Evolutionary conservation across 2,329 filamentous ascomycete species (phyloP), one percentile per base, ranked within the genome.

Genomic region (Geosmithia putterillii): DNA sequence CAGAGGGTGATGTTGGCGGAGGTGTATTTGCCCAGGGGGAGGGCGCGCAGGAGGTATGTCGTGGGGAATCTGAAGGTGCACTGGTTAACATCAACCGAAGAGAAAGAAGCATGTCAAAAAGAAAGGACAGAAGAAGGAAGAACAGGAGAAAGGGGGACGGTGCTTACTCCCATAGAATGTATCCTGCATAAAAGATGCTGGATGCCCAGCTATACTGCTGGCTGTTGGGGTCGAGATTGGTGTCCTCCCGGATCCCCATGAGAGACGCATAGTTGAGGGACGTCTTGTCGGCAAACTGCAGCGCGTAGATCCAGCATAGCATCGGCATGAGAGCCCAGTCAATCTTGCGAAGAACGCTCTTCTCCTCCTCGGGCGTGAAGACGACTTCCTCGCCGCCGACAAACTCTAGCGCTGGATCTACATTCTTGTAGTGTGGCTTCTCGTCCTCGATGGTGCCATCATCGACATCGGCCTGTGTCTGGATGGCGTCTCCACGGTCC

Each of bases 11-110:
- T 54, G 44, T 61, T 62, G 9, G 51, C 50, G 0, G 60, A 60
- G 4, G 62, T 52, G 43, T 59, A 60, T 36, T 60, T 62, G 38
- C 51, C 60, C 5, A 62, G 46, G n/a, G 58, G 59, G 5, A 60
- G 51, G 42, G 51, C 41, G 47, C 57, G 54, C 35, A 62, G 47
- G 22, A 58, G 43, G 42, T 54, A 52, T 6, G 60, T 60, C 25
- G 64, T 63, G 1, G 64, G 64, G 43, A 64, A 66, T 41, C 39
- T 41, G 21, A n/a, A n/a, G n/a, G n/a, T n/a, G n/a, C n/a, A n/a
- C n/a, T n/a, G n/a, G n/a, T n/a, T n/a, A n/a, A n/a, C n/a, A n/a
- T n/a, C n/a, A n/a, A n/a, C n/a, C n/a, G n/a, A n/a, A n/a, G n/a
- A n/a, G n/a, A n/a, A n/a, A n/a, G n/a, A n/a, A n/a, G n/a, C n/a